Evolutionary conservation across 805 yeast species (phyloP).

Genomic region (Metschnikowia shivogae): DNA sequence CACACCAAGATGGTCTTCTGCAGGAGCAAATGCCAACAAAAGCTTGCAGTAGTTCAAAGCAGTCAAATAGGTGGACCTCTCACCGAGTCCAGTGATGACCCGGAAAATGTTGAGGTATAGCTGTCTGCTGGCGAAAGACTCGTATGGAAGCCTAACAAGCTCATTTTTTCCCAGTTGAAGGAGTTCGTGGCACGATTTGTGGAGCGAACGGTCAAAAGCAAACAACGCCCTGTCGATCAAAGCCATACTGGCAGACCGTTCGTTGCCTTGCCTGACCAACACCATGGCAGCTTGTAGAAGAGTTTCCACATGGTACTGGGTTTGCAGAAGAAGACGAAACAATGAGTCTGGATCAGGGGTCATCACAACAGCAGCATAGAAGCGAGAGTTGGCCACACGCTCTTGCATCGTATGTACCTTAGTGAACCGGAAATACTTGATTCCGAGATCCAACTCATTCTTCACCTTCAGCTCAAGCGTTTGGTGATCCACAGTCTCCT

Average conservation of each 20-base stretch:
- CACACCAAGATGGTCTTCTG: conserved; percentile 81
- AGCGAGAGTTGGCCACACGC: conserved; percentile 42
- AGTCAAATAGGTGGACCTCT: conserved; percentile 71
- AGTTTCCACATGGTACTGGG: conserved; percentile 75
- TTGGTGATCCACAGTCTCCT: conserved; percentile 25
- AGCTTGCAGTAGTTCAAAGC: conserved; percentile 74
- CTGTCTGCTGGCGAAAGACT: conserved; percentile 69
- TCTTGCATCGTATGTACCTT: conserved; percentile 32
- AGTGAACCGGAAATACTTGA: conserved; percentile 55
- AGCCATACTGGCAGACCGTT: conserved; percentile 64
- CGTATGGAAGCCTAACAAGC: conserved; percentile 69
- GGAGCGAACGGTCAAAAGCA: conserved; percentile 72
- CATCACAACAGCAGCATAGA: conserved; percentile 61
- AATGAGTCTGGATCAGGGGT: conserved; percentile 79
- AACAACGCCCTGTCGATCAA: conserved; percentile 73
- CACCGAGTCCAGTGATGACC: conserved; percentile 64
- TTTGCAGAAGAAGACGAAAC: conserved; percentile 50
- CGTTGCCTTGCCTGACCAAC: conserved; percentile 70
- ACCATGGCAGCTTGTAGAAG: conserved; percentile 76
- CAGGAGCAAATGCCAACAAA: conserved; percentile 64
- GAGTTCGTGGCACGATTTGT: conserved; percentile 48
- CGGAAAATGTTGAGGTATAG: conserved; percentile 71
- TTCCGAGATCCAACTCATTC: conserved; percentile 37
- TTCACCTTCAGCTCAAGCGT: conserved; percentile 29
- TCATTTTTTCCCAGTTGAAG: conserved; percentile 48